These are phyloP conservation scores for Gloeopeniophorella convolvens DNA, from an alignment of 768 basidiomycete species.

Conservation along the genomic window DNA sequence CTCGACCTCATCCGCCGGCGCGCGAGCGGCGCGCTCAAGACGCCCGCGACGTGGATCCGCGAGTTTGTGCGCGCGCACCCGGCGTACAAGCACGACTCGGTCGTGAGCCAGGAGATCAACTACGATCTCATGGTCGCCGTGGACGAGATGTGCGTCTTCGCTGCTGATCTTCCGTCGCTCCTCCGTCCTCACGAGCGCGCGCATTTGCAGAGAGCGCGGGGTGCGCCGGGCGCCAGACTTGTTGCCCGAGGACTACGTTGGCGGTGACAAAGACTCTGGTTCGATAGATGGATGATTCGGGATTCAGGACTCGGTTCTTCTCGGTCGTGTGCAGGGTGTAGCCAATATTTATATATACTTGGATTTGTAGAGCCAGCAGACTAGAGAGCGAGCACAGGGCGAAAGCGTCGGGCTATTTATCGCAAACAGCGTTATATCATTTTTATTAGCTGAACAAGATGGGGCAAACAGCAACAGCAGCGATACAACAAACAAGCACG, in stretches of 20 bases:
- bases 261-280: slow-evolving; percentile 7
- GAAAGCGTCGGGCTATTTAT: not conserved
- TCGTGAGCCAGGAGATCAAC: slow-evolving; percentile 85
- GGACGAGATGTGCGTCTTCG: slow-evolving; percentile 79
- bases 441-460: too few relatives aligned
- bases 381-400: not conserved
- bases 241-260: slow-evolving; percentile 20
- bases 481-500: too few relatives aligned
- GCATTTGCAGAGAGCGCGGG: slow-evolving; percentile 22
- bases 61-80: slow-evolving; percentile 88
- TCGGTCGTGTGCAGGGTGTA: too few relatives aligned
- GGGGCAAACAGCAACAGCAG: not conserved
- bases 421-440: not conserved
- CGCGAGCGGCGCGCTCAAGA: slow-evolving; percentile 75
- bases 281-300: not conserved
- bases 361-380: too few relatives aligned
- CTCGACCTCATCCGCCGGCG: slow-evolving; percentile 71
- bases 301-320: not conserved
- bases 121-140: slow-evolving; percentile 87
- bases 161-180: not conserved
- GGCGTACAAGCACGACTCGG: slow-evolving; percentile 88
- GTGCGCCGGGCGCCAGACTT: slow-evolving; percentile 23
- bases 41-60: slow-evolving; percentile 90
- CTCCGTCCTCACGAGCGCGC: too few relatives aligned
- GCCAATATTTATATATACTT: too few relatives aligned